A percentile compares a stretch with the other conserved stretches of the same genome.
These are phyloP conservation scores for Colletotrichum coccodes DNA, from an alignment of 2,329 filamentous ascomycete genomes.

Conservation along the genomic window DNA sequence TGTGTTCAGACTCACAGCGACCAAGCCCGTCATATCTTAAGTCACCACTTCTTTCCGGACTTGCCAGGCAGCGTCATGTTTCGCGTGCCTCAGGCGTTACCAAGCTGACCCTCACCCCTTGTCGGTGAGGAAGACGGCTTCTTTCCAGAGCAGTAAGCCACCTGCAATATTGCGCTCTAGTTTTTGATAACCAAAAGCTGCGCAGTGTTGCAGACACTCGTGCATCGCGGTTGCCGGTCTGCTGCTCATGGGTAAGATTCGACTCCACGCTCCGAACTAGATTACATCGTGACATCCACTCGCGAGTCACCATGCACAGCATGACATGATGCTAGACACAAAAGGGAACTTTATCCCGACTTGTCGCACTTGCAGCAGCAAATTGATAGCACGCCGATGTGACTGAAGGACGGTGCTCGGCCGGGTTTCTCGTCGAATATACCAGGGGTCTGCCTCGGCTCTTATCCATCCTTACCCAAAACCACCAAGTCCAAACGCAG, in stretches of 20 bases:
- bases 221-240: background rate
- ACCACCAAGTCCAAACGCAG: background rate
- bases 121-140: too few relatives aligned
- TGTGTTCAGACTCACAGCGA: background rate
- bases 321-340: constrained; percentile 11
- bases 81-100: too few relatives aligned
- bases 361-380: constrained; percentile 14
- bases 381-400: background rate
- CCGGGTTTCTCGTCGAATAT: background rate
- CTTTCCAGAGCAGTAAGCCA: background rate
- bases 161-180: background rate
- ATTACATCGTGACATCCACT: constrained; percentile 1
- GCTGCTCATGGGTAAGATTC: background rate
- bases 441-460: background rate
- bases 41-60: background rate
- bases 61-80: background rate
- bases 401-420: background rate
- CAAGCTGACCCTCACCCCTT: background rate
- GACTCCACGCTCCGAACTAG: background rate
- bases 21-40: background rate
- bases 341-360: background rate
- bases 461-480: background rate
- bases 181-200: too few relatives aligned
- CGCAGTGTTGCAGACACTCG: background rate
- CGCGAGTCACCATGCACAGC: constrained; percentile 11